Evolutionary conservation across 192 early-diverging fungal species (phyloP), one percentile per base, ranked within the genome.

Genomic region (Gaertneriomyces semiglobifer): DNA sequence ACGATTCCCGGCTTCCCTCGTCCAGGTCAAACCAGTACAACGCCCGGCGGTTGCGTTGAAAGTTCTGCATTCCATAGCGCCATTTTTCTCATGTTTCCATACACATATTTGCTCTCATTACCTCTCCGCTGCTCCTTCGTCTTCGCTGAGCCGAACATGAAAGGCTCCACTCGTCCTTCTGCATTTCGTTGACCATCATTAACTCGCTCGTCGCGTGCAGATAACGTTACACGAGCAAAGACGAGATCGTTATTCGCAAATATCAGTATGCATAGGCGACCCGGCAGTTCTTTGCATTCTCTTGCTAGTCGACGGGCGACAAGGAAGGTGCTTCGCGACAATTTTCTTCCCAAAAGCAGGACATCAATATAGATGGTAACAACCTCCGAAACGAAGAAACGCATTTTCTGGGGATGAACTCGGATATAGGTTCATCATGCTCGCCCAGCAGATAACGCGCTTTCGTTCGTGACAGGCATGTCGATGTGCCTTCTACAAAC

Each of bases 231-330:
- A 52, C 50, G 50, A 20, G 6, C 50, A 20, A 5, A 52, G 20
- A 52, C 50, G n/a, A 52, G 50, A 4, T 52, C 50, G n/a, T 52
- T 6, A 52, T 52, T 20, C n/a, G 6, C 50, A 20, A 18, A 52
- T n/a, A 52, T 52, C n/a, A 52, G 50, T 5, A 4, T 18, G 50
- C 50, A 6, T 18, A 52, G 50, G 6, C 20, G n/a, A 33, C 20
- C 50, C 20, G 50, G 20, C 50, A 52, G 20, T 20, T 52, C 20
- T 52, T 52, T 52, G n/a, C 50, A 18, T 52, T 52, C n/a, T 52
- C n/a, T 52, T 20, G 20, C 50, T 52, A 6, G n/a, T 18, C 20
- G 50, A 5, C n/a, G 50, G 50, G 20, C 50, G 50, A 6, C 50
- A 52, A 18, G n/a, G 3, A 6, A 52, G n/a, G 20, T 52, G 4